Evolutionary conservation across 495 filamentous ascomycete genomes (phyloP), one percentile per base, ranked within the genome.

Genomic region (Elasticomyces elasticus): DNA sequence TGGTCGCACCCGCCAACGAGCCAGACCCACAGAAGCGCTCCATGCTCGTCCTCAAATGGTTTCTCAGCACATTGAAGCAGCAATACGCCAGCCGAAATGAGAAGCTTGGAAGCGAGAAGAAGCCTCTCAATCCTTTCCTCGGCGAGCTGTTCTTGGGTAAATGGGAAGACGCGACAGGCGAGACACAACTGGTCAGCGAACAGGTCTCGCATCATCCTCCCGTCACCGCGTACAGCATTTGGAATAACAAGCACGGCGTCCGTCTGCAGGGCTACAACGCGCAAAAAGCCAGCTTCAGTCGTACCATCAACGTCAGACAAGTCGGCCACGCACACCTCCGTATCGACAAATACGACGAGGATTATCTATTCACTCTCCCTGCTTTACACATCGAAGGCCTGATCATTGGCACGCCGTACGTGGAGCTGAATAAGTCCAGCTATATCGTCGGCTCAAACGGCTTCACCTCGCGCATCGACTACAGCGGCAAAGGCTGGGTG

Each of bases 121-220:
- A 98, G 74, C 92, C 92, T 0, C 73, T 98, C 71, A 97, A 84
- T 70, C 71, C 71, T 12, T 74, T 74, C 60, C 59, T 74, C 19
- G 92, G 92, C 33, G 92, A 98, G 69, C 71, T 95, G 27, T 97
- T 95, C 64, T 67, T 95, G 3, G 90, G 90, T 1, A 84, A 79
- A 65, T 96, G 90, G 90, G 79, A 84, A 56, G 83, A 89, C 50
- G 78, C 79, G 56, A 76, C 77, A 19, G 88, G 89, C 11, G 82
- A 78, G 58, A 80, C 58, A 20, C 60, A 64, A 63, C 79, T 64
- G 60, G 75, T 86, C 62, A 86, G 84, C 63, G 86, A 90, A 67
- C 85, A 90, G 76, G 86, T 90, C 67, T 86, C 83, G 72, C 92
- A 97, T 62, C 92, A 98, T 64, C 92, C 94, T n/a, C 92, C 94